phyloP scores from a whole-genome alignment of 2,329 filamentous ascomycete genomes.

The Pseudogymnoascus sp. region DNA sequence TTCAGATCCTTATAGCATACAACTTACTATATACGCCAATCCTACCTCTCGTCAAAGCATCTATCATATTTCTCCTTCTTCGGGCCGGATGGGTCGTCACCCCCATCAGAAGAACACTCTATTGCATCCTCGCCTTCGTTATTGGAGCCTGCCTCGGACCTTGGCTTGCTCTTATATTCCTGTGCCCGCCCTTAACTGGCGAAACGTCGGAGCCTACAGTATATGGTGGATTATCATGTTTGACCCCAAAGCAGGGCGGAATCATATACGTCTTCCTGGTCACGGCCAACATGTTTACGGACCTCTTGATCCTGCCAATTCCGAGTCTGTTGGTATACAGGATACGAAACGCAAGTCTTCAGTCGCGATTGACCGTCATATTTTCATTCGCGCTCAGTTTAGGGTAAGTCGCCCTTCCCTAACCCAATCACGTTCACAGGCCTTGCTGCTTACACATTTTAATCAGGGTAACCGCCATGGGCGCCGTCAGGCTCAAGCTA shows the following conservation, averaged over 20 bases:
- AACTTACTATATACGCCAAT: conserved; percentile 4
- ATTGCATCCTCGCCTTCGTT: not conserved
- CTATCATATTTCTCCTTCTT: not conserved
- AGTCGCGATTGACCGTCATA: conserved; percentile 5
- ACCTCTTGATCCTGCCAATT: conserved; percentile 4
- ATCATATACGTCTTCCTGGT: conserved; percentile 5
- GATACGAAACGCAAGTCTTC: conserved; percentile 5
- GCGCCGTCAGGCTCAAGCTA: not conserved
- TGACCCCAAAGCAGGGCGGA: not conserved
- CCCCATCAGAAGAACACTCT: conserved; percentile 1
- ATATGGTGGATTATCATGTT: not conserved
- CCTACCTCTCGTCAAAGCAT: not conserved
- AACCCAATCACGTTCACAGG: not conserved
- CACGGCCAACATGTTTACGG: conserved; percentile 8
- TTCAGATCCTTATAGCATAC: conserved; percentile 3
- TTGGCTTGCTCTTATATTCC: conserved; percentile 2
- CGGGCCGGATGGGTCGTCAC: conserved; percentile 1
- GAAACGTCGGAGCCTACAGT: not conserved
- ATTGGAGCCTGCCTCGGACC: not conserved
- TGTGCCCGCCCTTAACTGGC: not conserved
- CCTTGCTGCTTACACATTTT: not conserved
- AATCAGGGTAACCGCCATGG: not conserved
- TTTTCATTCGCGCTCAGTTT: conserved; percentile 5
- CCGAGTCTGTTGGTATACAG: conserved; percentile 4
- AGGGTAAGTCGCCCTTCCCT: not conserved